Percentiles rank a stretch among this genome's conserved stretches.
Conservation (phyloP, 169 alveolate species). For the Plasmodium falciparum region DNA sequence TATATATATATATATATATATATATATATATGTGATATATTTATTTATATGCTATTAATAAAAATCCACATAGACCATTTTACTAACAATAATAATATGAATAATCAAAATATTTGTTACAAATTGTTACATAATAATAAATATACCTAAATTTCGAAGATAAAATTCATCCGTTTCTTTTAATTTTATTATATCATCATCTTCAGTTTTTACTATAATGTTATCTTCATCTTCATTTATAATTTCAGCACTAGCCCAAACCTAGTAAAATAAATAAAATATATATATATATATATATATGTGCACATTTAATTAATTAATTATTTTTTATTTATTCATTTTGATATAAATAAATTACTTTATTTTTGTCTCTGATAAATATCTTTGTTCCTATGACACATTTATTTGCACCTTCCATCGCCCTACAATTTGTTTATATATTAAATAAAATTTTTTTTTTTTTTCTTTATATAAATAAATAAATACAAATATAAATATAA, state of each 20-base stretch:
- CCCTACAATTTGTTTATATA: not conserved
- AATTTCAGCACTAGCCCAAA: conserved; percentile 73
- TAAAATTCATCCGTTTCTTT: conserved; percentile 52
- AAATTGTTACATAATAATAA: not conserved
- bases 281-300: not conserved
- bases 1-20: not conserved
- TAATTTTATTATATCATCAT: conserved; percentile 53
- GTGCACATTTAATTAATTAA: not conserved
- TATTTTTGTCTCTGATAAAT: conserved; percentile 49
- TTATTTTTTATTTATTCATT: not conserved
- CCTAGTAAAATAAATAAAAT: conserved; percentile 11
- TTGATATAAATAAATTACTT: conserved; percentile 16
- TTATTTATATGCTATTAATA: not conserved
- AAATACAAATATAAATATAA: too few relatives aligned
- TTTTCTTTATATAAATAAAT: too few relatives aligned
- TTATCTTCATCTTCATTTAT: conserved; percentile 47
- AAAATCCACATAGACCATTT: too few relatives aligned
- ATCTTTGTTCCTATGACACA: conserved; percentile 64
- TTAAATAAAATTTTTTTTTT: too few relatives aligned
- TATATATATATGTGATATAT: too few relatives aligned
- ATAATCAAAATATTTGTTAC: not conserved
- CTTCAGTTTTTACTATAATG: conserved; percentile 57
- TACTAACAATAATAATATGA: too few relatives aligned
- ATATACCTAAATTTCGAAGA: conserved; percentile 43
- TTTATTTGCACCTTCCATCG: conserved; percentile 42